Evolutionary conservation across 768 basidiomycete species (phyloP).

Genomic region (Astraeus odoratus): DNA sequence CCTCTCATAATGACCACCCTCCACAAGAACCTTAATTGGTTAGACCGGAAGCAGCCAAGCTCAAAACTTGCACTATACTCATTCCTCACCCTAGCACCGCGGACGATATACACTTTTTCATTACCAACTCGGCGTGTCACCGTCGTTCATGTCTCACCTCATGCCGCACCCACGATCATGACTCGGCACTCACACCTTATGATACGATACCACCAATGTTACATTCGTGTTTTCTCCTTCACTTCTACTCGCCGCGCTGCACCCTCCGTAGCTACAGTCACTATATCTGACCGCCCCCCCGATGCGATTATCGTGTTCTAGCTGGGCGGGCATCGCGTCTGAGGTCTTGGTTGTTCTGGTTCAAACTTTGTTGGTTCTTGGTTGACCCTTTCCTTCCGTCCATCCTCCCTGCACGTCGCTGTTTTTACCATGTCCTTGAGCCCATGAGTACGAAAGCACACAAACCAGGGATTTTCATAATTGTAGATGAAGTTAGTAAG

Average conservation of each 20-base stretch:
- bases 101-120: constrained; percentile 17
- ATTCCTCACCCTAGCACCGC: constrained; percentile 14
- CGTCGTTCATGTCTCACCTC: constrained; percentile 8
- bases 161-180: constrained; percentile 27
- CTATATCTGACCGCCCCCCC: constrained; percentile 8
- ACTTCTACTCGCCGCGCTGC: constrained; percentile 17
- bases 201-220: constrained; percentile 23
- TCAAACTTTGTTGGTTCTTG: constrained; percentile 10
- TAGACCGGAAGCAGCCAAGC: constrained; percentile 8
- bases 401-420: constrained; percentile 2
- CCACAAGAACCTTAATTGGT: constrained; percentile 11
- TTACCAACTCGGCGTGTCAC: constrained; percentile 16
- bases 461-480: constrained; percentile 22
- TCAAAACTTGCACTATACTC: too few relatives aligned
- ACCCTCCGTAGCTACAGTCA: constrained; percentile 12
- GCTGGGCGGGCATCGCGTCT: too few relatives aligned
- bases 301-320: constrained; percentile 13
- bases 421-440: constrained; percentile 13
- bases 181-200: constrained; percentile 20
- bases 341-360: constrained; percentile 16
- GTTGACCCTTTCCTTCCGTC: constrained; percentile 12
- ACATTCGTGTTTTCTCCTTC: constrained; percentile 4
- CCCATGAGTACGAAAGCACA: constrained; percentile 14
- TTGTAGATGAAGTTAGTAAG: constrained; percentile 24
- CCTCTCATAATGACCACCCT: constrained; percentile 1